These are phyloP conservation scores for Eleusine coracana DNA, from an alignment of 176 grass and related monocot species.

Conservation along the genomic window DNA sequence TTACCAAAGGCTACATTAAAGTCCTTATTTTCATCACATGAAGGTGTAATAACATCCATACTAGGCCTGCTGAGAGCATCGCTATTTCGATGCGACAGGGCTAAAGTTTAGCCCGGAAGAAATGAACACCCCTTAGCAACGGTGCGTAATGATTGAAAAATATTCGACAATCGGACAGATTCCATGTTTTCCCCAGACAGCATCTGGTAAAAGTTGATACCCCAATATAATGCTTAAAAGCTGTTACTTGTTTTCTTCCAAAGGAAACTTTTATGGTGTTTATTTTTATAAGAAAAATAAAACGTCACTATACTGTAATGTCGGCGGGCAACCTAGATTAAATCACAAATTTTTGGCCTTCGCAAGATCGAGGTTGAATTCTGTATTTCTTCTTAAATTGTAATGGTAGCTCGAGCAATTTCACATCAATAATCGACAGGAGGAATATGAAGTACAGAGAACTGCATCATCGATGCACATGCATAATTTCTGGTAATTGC, in stretches of 20 bases:
- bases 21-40: background rate
- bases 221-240: background rate
- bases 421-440: background rate
- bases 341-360: background rate
- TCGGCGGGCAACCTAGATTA: background rate
- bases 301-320: background rate
- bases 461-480: background rate
- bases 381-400: background rate
- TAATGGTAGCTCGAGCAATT: background rate
- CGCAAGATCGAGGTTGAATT: background rate
- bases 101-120: no score
- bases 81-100: background rate
- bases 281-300: background rate
- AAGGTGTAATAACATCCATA: background rate
- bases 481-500: background rate
- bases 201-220: conserved; percentile 32
- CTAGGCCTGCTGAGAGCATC: background rate
- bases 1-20: background rate
- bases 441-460: background rate
- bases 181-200: conserved; percentile 17
- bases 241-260: conserved; percentile 16
- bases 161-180: background rate
- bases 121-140: background rate
- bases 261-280: background rate
- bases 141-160: background rate